Conservation (phyloP, 164 flowering plant genomes). For the Kalanchoe fedtschenkoi region DNA sequence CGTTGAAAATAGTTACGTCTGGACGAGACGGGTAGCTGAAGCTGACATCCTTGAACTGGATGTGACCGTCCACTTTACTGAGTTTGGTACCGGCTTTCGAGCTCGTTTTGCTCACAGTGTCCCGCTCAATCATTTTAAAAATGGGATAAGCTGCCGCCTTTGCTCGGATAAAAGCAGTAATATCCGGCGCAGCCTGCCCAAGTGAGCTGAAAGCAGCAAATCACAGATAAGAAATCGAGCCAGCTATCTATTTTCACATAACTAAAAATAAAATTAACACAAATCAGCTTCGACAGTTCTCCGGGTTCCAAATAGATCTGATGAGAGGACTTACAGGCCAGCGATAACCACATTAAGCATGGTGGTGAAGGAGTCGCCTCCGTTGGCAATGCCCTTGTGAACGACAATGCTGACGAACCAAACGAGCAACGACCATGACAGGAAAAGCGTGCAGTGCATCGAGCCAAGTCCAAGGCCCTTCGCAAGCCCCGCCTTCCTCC, state of each 20-base stretch:
- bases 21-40: conserved; percentile 95
- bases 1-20: conserved; percentile 57
- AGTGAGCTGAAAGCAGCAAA: conserved; percentile 49
- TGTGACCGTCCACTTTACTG: conserved; percentile 56
- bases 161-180: conserved; percentile 73
- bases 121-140: conserved; percentile 84
- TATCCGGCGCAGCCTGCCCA: conserved; percentile 87
- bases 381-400: conserved; percentile 78
- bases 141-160: conserved; percentile 86
- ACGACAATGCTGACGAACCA: conserved; percentile 89
- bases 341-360: conserved; percentile 97
- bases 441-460: conserved; percentile 71
- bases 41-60: conserved; percentile 55
- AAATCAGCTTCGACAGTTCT: too few species aligned
- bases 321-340: conserved; percentile 68
- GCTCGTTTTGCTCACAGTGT: conserved; percentile 40
- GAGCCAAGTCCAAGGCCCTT: conserved; percentile 92
- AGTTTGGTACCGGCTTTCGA: conserved; percentile 36
- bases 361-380: conserved; percentile 97
- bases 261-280: too few species aligned
- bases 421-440: conserved; percentile 92
- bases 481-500: conserved; percentile 77
- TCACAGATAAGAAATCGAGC: neutral
- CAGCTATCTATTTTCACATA: neutral
- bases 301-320: too few species aligned